Conservation (phyloP, 2,329 filamentous ascomycete genomes). For the Calycina marina region DNA sequence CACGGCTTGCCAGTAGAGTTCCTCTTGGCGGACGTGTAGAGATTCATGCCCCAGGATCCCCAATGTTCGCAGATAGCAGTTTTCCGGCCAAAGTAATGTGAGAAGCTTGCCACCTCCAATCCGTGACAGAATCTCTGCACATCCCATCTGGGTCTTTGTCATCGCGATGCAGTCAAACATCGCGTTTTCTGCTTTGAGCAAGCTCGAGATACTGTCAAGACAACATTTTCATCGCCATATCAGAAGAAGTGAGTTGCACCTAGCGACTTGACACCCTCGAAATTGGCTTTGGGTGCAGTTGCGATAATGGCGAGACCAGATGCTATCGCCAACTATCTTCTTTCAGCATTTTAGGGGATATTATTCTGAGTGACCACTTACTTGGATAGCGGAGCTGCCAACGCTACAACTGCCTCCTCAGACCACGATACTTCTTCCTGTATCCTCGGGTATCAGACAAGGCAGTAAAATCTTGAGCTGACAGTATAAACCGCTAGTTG, state of each 20-base stretch:
- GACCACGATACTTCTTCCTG: constrained; percentile 12
- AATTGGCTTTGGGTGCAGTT: constrained; percentile 30
- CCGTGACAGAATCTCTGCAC: constrained; percentile 19
- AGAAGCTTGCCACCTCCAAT: constrained; percentile 16
- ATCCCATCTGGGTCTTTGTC: constrained; percentile 22
- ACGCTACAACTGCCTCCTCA: constrained; percentile 15
- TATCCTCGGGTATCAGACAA: constrained; percentile 4
- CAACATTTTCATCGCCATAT: too few species aligned
- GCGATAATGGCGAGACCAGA: constrained; percentile 28
- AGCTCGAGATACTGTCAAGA: too few species aligned
- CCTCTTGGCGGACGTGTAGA: too few species aligned
- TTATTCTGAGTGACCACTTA: too few species aligned
- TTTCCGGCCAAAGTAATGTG: constrained; percentile 5
- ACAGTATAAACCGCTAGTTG: constrained; percentile 21
- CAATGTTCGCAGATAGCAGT: constrained; percentile 1
- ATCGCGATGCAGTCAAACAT: too few species aligned
- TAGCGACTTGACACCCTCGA: constrained; percentile 25
- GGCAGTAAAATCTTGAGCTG: constrained; percentile 9
- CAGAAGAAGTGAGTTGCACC: constrained; percentile 31
- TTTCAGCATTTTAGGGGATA: too few species aligned
- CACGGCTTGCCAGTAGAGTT: neutral
- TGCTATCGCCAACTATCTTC: constrained; percentile 16
- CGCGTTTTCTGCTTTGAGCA: too few species aligned
- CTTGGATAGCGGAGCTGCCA: constrained; percentile 12
- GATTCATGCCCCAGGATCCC: too few species aligned